phyloP scores from a whole-genome alignment of 2,329 filamentous ascomycete genomes.

The Clarireedia hainanense region DNA sequence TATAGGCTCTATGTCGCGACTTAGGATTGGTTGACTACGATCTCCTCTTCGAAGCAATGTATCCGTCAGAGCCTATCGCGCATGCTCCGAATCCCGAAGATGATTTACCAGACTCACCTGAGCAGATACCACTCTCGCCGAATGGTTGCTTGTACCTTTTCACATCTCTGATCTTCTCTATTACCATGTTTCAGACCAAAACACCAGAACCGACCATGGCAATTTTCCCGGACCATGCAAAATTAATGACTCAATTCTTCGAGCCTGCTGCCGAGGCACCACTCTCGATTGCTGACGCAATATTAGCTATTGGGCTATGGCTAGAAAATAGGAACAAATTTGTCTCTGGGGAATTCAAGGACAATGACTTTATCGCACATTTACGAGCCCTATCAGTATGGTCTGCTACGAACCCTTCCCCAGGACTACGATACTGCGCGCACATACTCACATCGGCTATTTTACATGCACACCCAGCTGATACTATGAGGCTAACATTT shows the following conservation, averaged over 20 bases:
- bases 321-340: slow-evolving; percentile 44
- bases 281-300: slow-evolving; percentile 47
- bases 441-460: slow-evolving; percentile 30
- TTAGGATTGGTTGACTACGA: slow-evolving; percentile 42
- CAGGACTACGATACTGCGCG: slow-evolving; percentile 30
- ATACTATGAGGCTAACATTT: slow-evolving; percentile 51
- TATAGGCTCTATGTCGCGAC: slow-evolving; percentile 43
- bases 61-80: slow-evolving; percentile 33
- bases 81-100: slow-evolving; percentile 36
- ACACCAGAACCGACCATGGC: slow-evolving; percentile 44
- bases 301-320: slow-evolving; percentile 53
- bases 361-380: slow-evolving; percentile 47
- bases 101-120: slow-evolving; percentile 38
- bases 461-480: slow-evolving; percentile 49
- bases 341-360: slow-evolving; percentile 28
- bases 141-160: slow-evolving; percentile 51
- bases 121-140: slow-evolving; percentile 49
- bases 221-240: slow-evolving; percentile 53
- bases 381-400: slow-evolving; percentile 40
- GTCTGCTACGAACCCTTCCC: slow-evolving; percentile 32
- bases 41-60: slow-evolving; percentile 39
- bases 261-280: slow-evolving; percentile 38
- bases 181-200: slow-evolving; percentile 51
- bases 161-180: slow-evolving; percentile 55
- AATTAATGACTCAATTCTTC: slow-evolving; percentile 46